Conservation (phyloP, 495 filamentous ascomycete species). For the Physcia stellaris region DNA sequence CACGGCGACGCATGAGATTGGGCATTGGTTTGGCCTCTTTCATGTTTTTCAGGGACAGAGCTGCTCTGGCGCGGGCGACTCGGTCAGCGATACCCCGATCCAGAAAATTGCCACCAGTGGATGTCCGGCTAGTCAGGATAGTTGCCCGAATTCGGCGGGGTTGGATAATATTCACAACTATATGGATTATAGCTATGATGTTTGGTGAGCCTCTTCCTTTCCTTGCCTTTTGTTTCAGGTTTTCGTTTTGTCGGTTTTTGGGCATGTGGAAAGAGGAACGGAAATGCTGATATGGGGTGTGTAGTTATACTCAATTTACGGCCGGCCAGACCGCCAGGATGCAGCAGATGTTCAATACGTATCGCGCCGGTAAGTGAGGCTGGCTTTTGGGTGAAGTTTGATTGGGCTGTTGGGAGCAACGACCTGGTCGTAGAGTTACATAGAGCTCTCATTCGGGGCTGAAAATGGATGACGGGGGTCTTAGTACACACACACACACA, state of each 20-base stretch:
- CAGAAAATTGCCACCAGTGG: constrained; percentile 33
- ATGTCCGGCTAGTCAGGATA: constrained; percentile 32
- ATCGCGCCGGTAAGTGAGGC: constrained; percentile 24
- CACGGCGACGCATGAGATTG: constrained; percentile 38
- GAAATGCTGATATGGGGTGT: not conserved
- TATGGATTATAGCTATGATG: constrained; percentile 41
- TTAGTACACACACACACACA: too few species aligned
- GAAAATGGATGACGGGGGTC: too few species aligned
- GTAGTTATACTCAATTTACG: constrained; percentile 30
- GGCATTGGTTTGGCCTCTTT: constrained; percentile 43
- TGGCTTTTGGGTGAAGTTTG: too few species aligned
- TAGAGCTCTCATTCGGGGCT: too few species aligned
- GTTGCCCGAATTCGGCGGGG: constrained; percentile 29
- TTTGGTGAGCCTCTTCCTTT: constrained; percentile 16
- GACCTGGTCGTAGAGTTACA: too few species aligned
- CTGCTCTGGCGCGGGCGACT: constrained; percentile 33
- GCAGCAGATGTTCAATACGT: constrained; percentile 31
- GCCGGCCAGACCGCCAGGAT: constrained; percentile 30
- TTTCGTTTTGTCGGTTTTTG: not conserved
- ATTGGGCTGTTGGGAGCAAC: too few species aligned
- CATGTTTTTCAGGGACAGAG: constrained; percentile 40
- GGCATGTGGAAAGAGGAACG: constrained; percentile 9
- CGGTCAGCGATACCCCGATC: constrained; percentile 35
- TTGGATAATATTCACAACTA: constrained; percentile 37
- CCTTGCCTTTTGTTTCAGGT: too few species aligned